Evolutionary conservation across 2,329 filamentous ascomycete genomes (phyloP).

Genomic region (Fonsecaea nubica): DNA sequence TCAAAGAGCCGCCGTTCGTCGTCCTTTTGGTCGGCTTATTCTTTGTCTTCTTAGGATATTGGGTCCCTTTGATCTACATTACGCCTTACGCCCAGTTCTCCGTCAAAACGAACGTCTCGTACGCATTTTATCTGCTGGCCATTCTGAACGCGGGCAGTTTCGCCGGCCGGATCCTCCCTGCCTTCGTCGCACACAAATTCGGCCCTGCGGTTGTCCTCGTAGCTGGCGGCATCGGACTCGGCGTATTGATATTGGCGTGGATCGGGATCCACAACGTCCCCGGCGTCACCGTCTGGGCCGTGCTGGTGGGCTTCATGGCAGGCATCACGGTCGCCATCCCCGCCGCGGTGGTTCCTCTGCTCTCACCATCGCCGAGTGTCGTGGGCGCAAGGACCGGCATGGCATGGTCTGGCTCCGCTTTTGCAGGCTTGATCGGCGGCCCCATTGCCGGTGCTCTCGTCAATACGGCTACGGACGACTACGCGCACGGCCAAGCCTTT

Average conservation of each 20-base stretch:
- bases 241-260: conserved; percentile 17
- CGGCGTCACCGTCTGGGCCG: conserved; percentile 20
- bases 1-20: conserved; percentile 18
- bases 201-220: conserved; percentile 15
- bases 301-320: conserved; percentile 19
- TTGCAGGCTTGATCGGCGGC: conserved; percentile 13
- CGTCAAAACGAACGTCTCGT: conserved; percentile 19
- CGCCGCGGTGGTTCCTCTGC: conserved; percentile 14
- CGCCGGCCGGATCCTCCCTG: conserved; percentile 20
- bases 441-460: conserved; percentile 24
- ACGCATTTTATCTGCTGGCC: conserved; percentile 21
- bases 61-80: conserved; percentile 17
- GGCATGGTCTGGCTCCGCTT: conserved; percentile 17
- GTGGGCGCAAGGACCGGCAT: conserved; percentile 21
- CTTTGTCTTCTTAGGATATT: conserved; percentile 22
- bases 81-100: conserved; percentile 21
- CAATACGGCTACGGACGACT: conserved; percentile 16
- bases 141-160: conserved; percentile 21
- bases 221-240: conserved; percentile 13
- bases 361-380: conserved; percentile 18
- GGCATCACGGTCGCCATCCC: conserved; percentile 22
- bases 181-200: conserved; percentile 17
- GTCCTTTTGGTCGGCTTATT: conserved; percentile 15
- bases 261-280: conserved; percentile 8
- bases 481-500: conserved; percentile 18